Evolutionary conservation across 2,329 filamentous ascomycete species (phyloP).

Genomic region (Neonectria punicea): DNA sequence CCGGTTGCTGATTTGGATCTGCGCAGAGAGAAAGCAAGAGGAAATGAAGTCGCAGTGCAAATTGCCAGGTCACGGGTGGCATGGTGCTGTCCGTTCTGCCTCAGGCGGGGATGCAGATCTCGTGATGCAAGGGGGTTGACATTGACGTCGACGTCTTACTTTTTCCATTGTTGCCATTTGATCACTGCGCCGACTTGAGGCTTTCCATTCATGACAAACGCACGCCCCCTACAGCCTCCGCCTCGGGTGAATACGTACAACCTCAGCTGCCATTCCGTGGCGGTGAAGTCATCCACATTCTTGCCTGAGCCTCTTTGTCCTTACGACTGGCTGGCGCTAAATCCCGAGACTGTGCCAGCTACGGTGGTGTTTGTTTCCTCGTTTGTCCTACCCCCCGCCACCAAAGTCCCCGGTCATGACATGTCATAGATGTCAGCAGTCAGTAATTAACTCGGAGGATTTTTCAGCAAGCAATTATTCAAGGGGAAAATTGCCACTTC

Average conservation of each 20-base stretch:
- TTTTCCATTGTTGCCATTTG: not conserved
- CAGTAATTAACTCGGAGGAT: not conserved
- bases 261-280: constrained; percentile 17
- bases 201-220: constrained; percentile 12
- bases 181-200: not conserved
- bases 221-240: not conserved
- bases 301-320: constrained; percentile 3
- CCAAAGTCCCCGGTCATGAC: not conserved
- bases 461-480: not conserved
- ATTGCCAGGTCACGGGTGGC: constrained; percentile 5
- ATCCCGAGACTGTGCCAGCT: not conserved
- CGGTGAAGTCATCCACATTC: constrained; percentile 13
- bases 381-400: no score
- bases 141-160: not conserved
- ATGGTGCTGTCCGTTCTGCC: constrained; percentile 6
- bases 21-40: not conserved
- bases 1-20: not conserved
- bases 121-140: constrained; percentile 11
- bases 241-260: not conserved
- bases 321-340: not conserved
- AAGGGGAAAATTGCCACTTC: not conserved
- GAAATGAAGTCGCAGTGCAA: not conserved
- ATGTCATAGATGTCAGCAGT: not conserved
- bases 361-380: not conserved
- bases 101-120: constrained; percentile 6